These are phyloP conservation scores for Solanum tarijense DNA, from an alignment of 257 asterid species.

Conservation along the genomic window DNA sequence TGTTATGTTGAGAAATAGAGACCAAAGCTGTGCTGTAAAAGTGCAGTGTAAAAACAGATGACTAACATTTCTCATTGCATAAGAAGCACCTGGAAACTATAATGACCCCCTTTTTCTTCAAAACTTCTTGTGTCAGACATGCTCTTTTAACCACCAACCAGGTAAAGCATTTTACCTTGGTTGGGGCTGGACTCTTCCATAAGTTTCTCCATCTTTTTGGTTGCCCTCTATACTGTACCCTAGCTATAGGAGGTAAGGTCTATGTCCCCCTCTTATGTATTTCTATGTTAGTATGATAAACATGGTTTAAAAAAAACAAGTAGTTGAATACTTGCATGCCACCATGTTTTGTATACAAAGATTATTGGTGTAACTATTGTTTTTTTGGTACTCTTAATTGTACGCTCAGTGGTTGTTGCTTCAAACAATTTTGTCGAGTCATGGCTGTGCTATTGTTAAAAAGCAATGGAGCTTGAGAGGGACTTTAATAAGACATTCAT, in stretches of 20 bases:
- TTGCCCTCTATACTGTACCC: neutral
- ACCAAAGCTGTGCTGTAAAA: neutral
- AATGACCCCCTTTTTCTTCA: neutral
- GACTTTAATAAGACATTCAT: neutral
- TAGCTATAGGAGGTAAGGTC: neutral
- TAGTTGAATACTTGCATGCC: neutral
- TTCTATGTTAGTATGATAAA: neutral
- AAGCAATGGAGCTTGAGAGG: neutral
- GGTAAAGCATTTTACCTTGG: neutral
- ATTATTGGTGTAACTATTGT: neutral
- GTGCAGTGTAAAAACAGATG: neutral
- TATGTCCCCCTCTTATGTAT: neutral
- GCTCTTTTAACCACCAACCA: neutral
- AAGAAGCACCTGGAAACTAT: neutral
- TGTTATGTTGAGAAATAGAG: neutral
- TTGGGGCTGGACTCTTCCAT: neutral
- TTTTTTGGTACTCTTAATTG: conserved; percentile 6
- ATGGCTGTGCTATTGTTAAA: neutral
- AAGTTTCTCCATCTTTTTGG: neutral
- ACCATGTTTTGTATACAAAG: neutral
- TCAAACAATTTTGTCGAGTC: neutral
- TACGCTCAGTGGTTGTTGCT: neutral
- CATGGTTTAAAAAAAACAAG: neutral
- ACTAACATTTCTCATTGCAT: neutral
- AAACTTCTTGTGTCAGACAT: neutral